Percentiles rank a stretch among this genome's conserved stretches.
Evolutionary conservation across 2,329 filamentous ascomycete species (phyloP).

Genomic region (Colletotrichum trifolii): DNA sequence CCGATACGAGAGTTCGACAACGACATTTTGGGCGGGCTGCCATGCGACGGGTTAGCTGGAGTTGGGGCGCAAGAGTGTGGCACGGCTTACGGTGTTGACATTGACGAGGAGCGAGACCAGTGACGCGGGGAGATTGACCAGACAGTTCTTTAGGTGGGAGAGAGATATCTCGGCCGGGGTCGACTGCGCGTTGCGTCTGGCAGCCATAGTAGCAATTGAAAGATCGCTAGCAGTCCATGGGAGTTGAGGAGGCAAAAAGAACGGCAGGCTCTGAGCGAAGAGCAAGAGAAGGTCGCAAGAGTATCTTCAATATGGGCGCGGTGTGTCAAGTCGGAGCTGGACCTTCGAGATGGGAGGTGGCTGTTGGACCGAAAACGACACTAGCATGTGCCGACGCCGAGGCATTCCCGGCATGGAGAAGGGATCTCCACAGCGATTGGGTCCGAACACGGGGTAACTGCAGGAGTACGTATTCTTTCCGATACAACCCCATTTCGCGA

Average conservation of each 20-base stretch:
- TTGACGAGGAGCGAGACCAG: constrained; percentile 88
- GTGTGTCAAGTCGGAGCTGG: constrained; percentile 20
- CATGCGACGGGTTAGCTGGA: background rate
- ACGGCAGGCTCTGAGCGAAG: constrained; percentile 6
- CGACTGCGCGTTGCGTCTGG: constrained; percentile 67
- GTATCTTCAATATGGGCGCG: background rate
- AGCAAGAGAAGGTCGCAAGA: background rate
- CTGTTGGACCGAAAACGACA: constrained; percentile 27
- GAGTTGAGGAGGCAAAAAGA: constrained; percentile 4
- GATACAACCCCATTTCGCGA: too few relatives aligned
- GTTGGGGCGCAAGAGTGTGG: background rate
- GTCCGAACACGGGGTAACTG: constrained; percentile 30
- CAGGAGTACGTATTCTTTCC: constrained; percentile 19
- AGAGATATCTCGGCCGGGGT: constrained; percentile 86
- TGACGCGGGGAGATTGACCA: constrained; percentile 90
- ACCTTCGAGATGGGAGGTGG: background rate
- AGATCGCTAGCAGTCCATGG: constrained; percentile 9
- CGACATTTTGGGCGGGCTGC: constrained; percentile 92
- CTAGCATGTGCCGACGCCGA: constrained; percentile 47
- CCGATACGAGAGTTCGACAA: constrained; percentile 89
- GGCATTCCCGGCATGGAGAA: constrained; percentile 34
- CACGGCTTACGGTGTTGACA: constrained; percentile 80
- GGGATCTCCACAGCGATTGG: constrained; percentile 28
- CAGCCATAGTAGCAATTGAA: constrained; percentile 52
- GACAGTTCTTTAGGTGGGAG: constrained; percentile 89